A percentile compares a stretch with the other conserved stretches of the same genome.
These are phyloP conservation scores for Fusarium virguliforme DNA, from an alignment of 2,329 filamentous ascomycete species.

Conservation along the genomic window DNA sequence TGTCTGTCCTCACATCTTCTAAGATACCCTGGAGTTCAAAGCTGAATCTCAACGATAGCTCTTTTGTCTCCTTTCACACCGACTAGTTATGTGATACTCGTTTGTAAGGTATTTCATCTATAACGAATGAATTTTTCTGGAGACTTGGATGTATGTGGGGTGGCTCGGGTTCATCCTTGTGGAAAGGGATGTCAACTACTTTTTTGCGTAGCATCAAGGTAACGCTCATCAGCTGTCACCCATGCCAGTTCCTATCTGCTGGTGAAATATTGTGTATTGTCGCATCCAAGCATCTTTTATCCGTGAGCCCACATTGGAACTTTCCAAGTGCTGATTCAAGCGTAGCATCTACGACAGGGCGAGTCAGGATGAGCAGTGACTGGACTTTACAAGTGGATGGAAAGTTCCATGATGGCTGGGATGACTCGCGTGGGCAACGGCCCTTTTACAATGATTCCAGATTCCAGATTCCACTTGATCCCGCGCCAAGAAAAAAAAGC, in stretches of 20 bases:
- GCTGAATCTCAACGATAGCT: no score
- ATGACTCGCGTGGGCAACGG: slow-evolving; percentile 8
- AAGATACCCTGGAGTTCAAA: no score
- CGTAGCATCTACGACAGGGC: background rate
- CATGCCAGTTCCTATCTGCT: no score
- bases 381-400: slow-evolving; percentile 1
- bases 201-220: no score
- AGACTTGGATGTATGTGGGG: no score
- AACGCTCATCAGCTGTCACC: no score
- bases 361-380: background rate
- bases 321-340: background rate
- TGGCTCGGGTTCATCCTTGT: no score
- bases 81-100: no score
- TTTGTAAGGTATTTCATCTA: background rate
- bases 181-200: no score
- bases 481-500: slow-evolving; percentile 5
- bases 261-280: background rate
- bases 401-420: background rate
- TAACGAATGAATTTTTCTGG: background rate
- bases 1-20: no score
- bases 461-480: background rate
- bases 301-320: background rate
- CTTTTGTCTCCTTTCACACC: no score
- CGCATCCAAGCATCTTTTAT: background rate
- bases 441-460: slow-evolving; percentile 4